phyloP scores from a whole-genome alignment of 257 asterid genomes.

The Solanum chmielewskii region DNA sequence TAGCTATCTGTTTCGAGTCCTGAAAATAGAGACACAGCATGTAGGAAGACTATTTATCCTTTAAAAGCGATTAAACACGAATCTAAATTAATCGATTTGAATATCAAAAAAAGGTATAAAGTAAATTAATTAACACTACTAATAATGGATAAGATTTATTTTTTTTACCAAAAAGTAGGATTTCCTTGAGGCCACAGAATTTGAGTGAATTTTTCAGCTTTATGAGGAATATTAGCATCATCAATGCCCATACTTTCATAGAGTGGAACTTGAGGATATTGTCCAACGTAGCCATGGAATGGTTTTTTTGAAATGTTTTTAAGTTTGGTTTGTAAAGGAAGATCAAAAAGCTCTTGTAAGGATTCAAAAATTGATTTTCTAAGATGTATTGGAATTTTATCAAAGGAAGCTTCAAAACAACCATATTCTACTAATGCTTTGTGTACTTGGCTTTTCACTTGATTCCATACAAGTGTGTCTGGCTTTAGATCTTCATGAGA shows the following conservation, averaged over 20 bases:
- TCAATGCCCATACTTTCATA: slow-evolving; percentile 58
- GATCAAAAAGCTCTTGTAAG: slow-evolving; percentile 36
- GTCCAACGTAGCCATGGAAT: slow-evolving; percentile 58
- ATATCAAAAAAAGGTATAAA: not conserved
- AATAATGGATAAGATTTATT: not conserved
- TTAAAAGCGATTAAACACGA: not conserved
- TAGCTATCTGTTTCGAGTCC: not conserved
- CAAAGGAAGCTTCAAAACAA: slow-evolving; percentile 51
- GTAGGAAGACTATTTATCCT: not conserved
- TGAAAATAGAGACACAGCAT: not conserved
- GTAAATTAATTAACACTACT: not conserved
- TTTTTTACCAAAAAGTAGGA: slow-evolving; percentile 31
- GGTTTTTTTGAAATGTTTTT: slow-evolving; percentile 39
- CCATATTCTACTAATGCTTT: slow-evolving; percentile 39
- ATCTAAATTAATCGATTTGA: not conserved
- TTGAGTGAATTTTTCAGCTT: slow-evolving; percentile 18
- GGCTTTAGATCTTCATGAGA: slow-evolving; percentile 15
- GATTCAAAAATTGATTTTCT: slow-evolving; percentile 20
- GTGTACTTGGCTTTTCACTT: slow-evolving; percentile 19
- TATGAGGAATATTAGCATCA: slow-evolving; percentile 15
- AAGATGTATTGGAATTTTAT: slow-evolving; percentile 11
- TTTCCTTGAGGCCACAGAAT: slow-evolving; percentile 56
- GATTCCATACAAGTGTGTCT: slow-evolving; percentile 22
- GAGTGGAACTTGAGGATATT: slow-evolving; percentile 31
- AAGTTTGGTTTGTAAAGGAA: slow-evolving; percentile 36